Base-by-base conservation (phyloP, 345 rosid genomes). In the Eutrema yunnanense region DNA sequence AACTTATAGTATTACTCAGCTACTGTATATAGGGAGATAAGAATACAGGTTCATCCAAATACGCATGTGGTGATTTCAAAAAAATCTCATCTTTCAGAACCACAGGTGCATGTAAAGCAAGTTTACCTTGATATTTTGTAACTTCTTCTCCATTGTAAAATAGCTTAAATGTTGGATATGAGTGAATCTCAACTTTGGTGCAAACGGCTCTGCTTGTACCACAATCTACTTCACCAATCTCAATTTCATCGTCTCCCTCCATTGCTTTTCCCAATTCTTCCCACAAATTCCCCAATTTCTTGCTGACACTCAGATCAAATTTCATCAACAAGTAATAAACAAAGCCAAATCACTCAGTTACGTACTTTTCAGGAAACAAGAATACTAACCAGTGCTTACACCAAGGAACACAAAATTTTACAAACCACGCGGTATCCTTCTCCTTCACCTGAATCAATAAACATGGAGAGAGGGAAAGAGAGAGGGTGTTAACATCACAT, bases 361-460 rank as follows among this genome's bases (percentile, higher is more conserved):
- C 4, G 2, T 30, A 58, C 2, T 11, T 49, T 2, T 47, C 3
- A 11, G 0, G 13, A 29, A 51, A 49, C 13, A 73, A 61, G 73
- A 29, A 66, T 30, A 68, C 81, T 86, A 81, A 95, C 99, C 99
- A 95, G 69, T 95, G 99, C 85, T 95, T 95, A 69, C 97, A 95
- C 99, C 99, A 92, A 30, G 97, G 96, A 57, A 95, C 97, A 71
- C 99, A 95, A 63, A 95, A 95, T 57, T 95, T 92, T 57, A 95
- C 96, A 69, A 95, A 92, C 99, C 97, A 95, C 0, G 85, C 87
- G 9, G 97, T 95, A 77, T 92, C 97, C 80, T 88, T 95, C 84
- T 95, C 99, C 86, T 95, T 95, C 73, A 92, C 84, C 98, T 94
- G 61, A 62, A 67, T 2, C 52, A 74, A 56, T 6, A 65, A 55